These are phyloP conservation scores for Leptomonas pyrrhocoris DNA, from an alignment of 208 protist genomes.

Conservation along the genomic window DNA sequence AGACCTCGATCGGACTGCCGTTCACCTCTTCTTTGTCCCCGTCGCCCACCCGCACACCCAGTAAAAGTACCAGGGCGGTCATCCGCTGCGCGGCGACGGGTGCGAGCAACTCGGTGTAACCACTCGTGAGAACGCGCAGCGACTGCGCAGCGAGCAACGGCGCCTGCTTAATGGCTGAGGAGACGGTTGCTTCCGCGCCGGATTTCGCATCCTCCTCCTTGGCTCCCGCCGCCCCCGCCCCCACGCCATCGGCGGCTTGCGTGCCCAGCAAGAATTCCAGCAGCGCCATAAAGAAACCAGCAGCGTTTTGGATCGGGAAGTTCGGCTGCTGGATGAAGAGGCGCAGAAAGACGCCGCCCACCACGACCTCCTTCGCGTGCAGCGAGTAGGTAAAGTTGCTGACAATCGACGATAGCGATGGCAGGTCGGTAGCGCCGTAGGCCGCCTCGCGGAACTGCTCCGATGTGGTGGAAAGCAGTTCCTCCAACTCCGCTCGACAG, in stretches of 20 bases:
- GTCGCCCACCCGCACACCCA: background rate
- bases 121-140: conserved; percentile 17
- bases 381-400: conserved; percentile 64
- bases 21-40: background rate
- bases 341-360: conserved; percentile 90
- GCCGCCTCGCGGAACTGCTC: conserved; percentile 47
- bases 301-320: conserved; percentile 74
- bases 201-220: background rate
- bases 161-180: background rate
- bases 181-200: no score
- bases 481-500: conserved; percentile 72
- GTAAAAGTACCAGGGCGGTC: conserved; percentile 8
- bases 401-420: conserved; percentile 20
- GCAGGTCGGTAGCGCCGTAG: conserved; percentile 43
- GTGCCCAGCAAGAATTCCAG: conserved; percentile 51
- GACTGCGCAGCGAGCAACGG: conserved; percentile 26
- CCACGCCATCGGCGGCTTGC: conserved; percentile 14
- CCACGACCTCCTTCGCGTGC: conserved; percentile 77
- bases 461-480: conserved; percentile 66
- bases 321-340: conserved; percentile 86
- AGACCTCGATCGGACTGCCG: background rate
- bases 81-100: conserved; percentile 24
- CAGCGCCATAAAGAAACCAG: conserved; percentile 58
- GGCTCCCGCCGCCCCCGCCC: background rate
- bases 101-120: conserved; percentile 23